phyloP scores from a whole-genome alignment of 1,139 yeast genomes.

The Pneumocystis jirovecii region DNA sequence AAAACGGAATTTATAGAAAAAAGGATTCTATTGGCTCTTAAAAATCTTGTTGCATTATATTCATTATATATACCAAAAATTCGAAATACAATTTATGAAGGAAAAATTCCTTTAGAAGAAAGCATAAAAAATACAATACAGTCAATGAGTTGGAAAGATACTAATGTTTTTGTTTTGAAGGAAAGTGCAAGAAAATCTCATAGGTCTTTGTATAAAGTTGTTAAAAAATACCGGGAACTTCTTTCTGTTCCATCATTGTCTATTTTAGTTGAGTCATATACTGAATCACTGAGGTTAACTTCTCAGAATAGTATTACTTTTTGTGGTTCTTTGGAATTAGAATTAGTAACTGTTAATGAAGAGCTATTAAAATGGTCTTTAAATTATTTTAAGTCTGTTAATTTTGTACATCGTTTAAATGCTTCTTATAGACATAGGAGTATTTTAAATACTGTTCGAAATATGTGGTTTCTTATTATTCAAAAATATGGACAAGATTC shows the following conservation, averaged over 20 bases:
- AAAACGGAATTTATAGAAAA: background rate
- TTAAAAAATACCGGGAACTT: slow-evolving; percentile 63
- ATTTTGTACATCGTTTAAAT: background rate
- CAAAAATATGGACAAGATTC: background rate
- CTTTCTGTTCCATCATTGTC: slow-evolving; percentile 38
- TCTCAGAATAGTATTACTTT: background rate
- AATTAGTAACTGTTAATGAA: background rate
- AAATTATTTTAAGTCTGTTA: background rate
- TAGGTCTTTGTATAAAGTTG: slow-evolving; percentile 62
- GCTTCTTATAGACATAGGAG: background rate
- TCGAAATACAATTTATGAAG: slow-evolving; percentile 30
- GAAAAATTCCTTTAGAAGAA: slow-evolving; percentile 49
- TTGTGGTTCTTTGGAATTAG: background rate
- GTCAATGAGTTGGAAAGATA: slow-evolving; percentile 94
- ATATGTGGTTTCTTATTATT: background rate
- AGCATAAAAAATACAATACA: slow-evolving; percentile 72
- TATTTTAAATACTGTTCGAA: background rate
- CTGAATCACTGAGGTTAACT: background rate
- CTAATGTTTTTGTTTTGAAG: slow-evolving; percentile 79
- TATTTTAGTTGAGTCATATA: slow-evolving; percentile 23
- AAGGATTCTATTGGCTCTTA: slow-evolving; percentile 31
- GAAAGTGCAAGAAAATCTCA: slow-evolving; percentile 90
- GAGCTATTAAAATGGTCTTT: background rate
- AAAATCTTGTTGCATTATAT: slow-evolving; percentile 51
- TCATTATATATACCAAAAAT: slow-evolving; percentile 45